Base-by-base conservation (phyloP, 108 stramenopile genomes). In the Stephanodiscus minutulus region DNA sequence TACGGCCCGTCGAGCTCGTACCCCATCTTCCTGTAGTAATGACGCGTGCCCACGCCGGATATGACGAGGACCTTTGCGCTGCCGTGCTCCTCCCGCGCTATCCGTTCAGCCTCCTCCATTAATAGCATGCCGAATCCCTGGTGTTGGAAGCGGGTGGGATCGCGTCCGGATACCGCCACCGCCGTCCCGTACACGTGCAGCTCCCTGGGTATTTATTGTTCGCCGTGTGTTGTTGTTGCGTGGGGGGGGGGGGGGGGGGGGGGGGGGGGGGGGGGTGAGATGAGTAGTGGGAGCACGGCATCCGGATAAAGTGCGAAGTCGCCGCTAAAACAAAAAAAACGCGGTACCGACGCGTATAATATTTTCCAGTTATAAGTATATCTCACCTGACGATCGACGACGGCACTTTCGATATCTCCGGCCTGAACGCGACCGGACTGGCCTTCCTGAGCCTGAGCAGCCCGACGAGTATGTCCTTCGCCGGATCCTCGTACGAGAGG, bases 171-270 rank as follows among this genome's bases (percentile, higher is more conserved):
- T 10, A 96, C 91, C 7, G 96, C 92, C 47, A 97, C 96, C 27
- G 96, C 96, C n/a, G 89, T 89, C 13, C 98, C 98, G 70, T 98
- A 98, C 1, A 98, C 98, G 74, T 98, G 98, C 41, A 98, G 82
- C 84, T 97, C 96, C 15, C 73, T 73, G 46, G 18, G 24, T 28
- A n/a, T 0, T 22, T 8, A 62, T 43, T 6, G 37, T 60, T 11
- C 15, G 28, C 36, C 33, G 15, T 20, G 41, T 47, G 29, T 39
- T 36, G 20, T 15, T 15, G 8, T 39, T 4, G 8, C 39, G 39
- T 11, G 39, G 8, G 39, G 39, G 39, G 35, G 35, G 7, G 35
- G 3, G n/a, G n/a, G n/a, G n/a, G n/a, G n/a, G n/a, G n/a, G n/a
- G n/a, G n/a, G n/a, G n/a, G n/a, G n/a, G n/a, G n/a, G n/a, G n/a